A percentile compares a stretch with the other conserved stretches of the same genome.
phyloP scores from a whole-genome alignment of 495 filamentous ascomycete species.

The Staphylotrichum tortipilum region DNA sequence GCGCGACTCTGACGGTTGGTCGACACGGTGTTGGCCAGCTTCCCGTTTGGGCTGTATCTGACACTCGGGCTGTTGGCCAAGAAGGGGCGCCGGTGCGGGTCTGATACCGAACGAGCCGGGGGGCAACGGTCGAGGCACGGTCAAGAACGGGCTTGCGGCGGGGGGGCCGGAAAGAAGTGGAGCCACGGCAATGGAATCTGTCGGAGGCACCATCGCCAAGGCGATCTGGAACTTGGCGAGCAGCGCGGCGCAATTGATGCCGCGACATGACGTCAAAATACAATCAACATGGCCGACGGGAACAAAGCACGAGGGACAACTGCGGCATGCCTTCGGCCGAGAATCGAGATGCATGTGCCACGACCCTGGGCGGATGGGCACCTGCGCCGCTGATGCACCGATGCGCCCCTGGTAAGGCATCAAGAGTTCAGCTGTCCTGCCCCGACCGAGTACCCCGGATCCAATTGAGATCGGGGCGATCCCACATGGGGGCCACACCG shows the following conservation, averaged over 20 bases:
- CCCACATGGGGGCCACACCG: constrained; percentile 1
- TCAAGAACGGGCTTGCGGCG: not conserved
- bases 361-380: not conserved
- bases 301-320: not conserved
- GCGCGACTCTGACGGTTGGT: not conserved
- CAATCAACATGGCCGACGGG: not conserved
- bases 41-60: not conserved
- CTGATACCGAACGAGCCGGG: constrained; percentile 4
- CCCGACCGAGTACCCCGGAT: not conserved
- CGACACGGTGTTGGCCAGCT: not conserved
- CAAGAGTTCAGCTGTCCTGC: not conserved
- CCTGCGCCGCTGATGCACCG: not conserved
- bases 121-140: too few species aligned
- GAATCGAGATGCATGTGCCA: not conserved
- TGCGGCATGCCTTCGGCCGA: not conserved
- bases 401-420: not conserved
- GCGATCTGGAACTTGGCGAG: not conserved
- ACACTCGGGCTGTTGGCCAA: not conserved
- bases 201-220: not conserved
- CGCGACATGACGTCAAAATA: constrained; percentile 7
- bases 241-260: not conserved
- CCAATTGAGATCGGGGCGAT: not conserved
- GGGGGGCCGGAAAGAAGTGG: constrained; percentile 4
- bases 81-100: not conserved
- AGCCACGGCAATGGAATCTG: not conserved